Percentiles rank a stretch among this genome's conserved stretches.
Evolutionary conservation across 208 protist genomes (phyloP).

Genomic region (Wallacemonas sp.): DNA sequence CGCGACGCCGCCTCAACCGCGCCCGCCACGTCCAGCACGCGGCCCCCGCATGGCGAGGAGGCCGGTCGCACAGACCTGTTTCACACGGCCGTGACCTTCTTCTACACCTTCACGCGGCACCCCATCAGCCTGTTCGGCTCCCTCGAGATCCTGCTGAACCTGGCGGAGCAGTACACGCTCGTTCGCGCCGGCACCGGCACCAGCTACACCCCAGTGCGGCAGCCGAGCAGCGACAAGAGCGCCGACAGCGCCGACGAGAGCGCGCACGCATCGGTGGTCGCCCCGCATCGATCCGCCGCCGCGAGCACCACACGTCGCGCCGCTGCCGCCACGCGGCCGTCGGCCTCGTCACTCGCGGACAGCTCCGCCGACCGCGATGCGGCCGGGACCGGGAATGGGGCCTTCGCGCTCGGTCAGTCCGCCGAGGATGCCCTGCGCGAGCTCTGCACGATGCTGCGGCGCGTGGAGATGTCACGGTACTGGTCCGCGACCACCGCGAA

Average conservation of each 20-base stretch:
- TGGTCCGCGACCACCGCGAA: neutral
- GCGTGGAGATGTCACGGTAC: neutral
- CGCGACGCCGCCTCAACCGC: neutral
- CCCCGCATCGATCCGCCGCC: neutral
- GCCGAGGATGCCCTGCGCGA: constrained; percentile 8
- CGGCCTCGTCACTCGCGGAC: neutral
- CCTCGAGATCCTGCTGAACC: constrained; percentile 3
- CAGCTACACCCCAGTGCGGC: neutral
- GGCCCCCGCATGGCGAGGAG: neutral
- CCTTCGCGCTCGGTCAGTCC: neutral
- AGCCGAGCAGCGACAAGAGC: constrained; percentile 1
- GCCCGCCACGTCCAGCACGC: neutral
- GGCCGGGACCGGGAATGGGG: neutral
- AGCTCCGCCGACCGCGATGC: neutral
- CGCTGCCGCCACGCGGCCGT: no score
- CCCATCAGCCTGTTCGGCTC: constrained; percentile 7
- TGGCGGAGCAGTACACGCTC: constrained; percentile 5
- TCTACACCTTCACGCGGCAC: constrained; percentile 17
- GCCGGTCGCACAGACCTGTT: neutral
- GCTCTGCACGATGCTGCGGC: neutral
- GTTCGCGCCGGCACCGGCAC: neutral
- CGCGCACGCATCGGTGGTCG: neutral
- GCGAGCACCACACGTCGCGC: neutral
- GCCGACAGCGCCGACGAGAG: neutral
- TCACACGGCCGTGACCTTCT: neutral